Conservation (phyloP, 257 asterid species). For the Lycium ferocissimum region DNA sequence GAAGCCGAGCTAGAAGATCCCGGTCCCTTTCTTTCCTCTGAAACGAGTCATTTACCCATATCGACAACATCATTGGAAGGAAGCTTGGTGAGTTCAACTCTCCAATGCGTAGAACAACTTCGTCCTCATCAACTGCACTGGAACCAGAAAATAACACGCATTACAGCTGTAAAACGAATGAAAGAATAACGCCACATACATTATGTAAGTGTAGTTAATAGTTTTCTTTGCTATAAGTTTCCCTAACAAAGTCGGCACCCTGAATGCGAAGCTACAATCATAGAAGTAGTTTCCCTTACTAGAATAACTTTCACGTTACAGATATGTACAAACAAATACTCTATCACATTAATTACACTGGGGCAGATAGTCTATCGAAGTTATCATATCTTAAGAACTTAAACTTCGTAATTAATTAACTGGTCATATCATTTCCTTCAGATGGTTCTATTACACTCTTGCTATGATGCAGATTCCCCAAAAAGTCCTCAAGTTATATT, state of each 20-base stretch:
- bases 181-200: not conserved
- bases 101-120: slow-evolving; percentile 34
- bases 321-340: slow-evolving; percentile 12
- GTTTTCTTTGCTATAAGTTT: not conserved
- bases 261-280: not conserved
- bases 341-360: not conserved
- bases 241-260: not conserved
- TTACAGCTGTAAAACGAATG: not conserved
- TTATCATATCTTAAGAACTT: not conserved
- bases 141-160: not conserved
- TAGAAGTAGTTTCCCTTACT: not conserved
- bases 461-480: not conserved
- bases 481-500: not conserved
- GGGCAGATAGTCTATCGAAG: not conserved
- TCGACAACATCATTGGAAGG: slow-evolving; percentile 27
- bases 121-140: slow-evolving; percentile 37
- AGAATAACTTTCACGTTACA: not conserved
- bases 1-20: slow-evolving; percentile 33
- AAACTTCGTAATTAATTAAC: not conserved
- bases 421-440: not conserved
- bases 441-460: not conserved
- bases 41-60: slow-evolving; percentile 35
- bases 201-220: not conserved
- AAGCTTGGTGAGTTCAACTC: slow-evolving; percentile 34
- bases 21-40: slow-evolving; percentile 38